phyloP scores from a whole-genome alignment of 306 rosid species.

The Rosa rugosa region DNA sequence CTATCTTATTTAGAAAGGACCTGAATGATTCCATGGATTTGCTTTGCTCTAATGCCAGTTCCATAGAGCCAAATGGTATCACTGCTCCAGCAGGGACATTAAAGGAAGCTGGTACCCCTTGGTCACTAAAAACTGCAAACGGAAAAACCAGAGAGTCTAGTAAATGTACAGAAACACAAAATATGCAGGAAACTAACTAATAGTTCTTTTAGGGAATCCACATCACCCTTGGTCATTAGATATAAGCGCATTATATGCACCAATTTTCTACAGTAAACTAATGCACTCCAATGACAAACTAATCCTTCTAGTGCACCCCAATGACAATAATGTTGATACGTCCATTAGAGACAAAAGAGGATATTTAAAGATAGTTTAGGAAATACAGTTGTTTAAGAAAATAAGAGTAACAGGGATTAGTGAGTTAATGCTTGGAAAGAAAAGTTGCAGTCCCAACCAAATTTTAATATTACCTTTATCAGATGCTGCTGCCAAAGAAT shows the following conservation, averaged over 20 bases:
- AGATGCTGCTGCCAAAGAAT: slow-evolving; percentile 71
- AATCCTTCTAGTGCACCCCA: not conserved
- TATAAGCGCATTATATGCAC: not conserved
- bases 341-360: not conserved
- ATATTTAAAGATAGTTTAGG: not conserved
- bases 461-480: slow-evolving; percentile 52
- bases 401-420: not conserved
- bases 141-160: slow-evolving; percentile 30
- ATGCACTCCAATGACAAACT: not conserved
- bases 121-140: slow-evolving; percentile 69
- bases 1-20: slow-evolving; percentile 59
- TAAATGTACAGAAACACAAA: not conserved
- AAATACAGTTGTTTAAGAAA: not conserved
- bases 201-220: slow-evolving; percentile 20
- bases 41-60: slow-evolving; percentile 66
- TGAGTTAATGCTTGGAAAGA: not conserved
- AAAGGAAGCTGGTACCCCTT: slow-evolving; percentile 82
- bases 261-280: not conserved
- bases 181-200: slow-evolving; percentile 15
- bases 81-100: slow-evolving; percentile 85
- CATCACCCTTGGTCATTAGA: not conserved
- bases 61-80: slow-evolving; percentile 94
- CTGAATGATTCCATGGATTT: slow-evolving; percentile 58
- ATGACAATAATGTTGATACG: not conserved
- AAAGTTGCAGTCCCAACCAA: not conserved